Base-by-base conservation (phyloP, 2,329 filamentous ascomycete species). In the Fusarium sp. region DNA sequence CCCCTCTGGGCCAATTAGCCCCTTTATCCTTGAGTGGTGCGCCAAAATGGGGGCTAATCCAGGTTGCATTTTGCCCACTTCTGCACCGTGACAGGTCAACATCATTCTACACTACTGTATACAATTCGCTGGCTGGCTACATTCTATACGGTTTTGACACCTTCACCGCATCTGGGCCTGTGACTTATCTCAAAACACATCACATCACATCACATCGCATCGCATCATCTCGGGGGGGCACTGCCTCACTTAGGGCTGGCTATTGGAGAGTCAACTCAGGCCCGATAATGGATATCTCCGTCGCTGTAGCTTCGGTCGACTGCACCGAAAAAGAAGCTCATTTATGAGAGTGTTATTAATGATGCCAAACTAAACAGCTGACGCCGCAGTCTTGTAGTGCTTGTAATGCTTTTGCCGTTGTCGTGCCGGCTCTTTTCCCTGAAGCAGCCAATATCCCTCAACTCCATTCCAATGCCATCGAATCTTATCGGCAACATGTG, bases 11-110 rank as follows among this genome's bases (percentile, higher is more conserved):
- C 66, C 64, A 69, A 70, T 69, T 68, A 69, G 29, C 63, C 65
- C 65, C 5, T 45, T 34, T 53, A 42, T 15, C 53, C 57, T 38
- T 45, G 15, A 48, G 40, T 65, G 64, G 64, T 15, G 32, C 43
- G 41, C 10, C 28, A 35, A 28, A 68, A 68, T 68, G 55, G 68
- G 58, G 68, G 58, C 67, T 70, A 70, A 70, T 69, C 58, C 59
- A 54, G 36, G 48, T 46, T 46, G 12, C 47, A 55, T 56, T 60
- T 67, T 63, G 60, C 51, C 64, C 45, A 28, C 46, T 65, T 64
- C 58, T 64, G 40, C 35, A 36, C 42, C 26, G 40, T 66, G 53
- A 65, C 53, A 65, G 62, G 62, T 48, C 62, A 41, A 41, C 36
- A 13, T 50, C 15, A 13, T 29, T 36, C 50, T 54, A 31, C 55